Evolutionary conservation across 208 protist genomes (phyloP).

Genomic region (Naegleria gruberi): DNA sequence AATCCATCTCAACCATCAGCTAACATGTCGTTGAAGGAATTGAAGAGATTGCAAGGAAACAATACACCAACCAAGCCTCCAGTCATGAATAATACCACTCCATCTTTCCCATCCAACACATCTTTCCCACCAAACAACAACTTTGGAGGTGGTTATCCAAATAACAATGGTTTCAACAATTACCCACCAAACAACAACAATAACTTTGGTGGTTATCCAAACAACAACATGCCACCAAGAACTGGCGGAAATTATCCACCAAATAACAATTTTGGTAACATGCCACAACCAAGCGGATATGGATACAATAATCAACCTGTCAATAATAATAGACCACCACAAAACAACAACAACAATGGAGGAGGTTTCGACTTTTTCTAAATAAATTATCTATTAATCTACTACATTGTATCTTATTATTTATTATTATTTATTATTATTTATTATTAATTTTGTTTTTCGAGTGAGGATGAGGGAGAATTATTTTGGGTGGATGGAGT

Average conservation of each 20-base stretch:
- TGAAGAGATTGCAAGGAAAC: not conserved
- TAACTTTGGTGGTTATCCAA: not conserved
- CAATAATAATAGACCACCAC: not conserved
- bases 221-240: not conserved
- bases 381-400: not conserved
- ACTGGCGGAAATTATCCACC: not conserved
- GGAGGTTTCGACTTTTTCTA: not conserved
- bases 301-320: not conserved
- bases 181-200: not conserved
- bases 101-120: not conserved
- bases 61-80: not conserved
- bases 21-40: not conserved
- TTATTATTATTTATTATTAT: too few species aligned
- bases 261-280: not conserved
- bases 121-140: not conserved
- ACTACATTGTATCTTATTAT: too few species aligned
- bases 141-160: not conserved
- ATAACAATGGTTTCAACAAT: not conserved
- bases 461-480: not conserved
- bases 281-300: not conserved
- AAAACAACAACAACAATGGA: not conserved
- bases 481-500: not conserved
- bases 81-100: not conserved
- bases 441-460: not conserved
- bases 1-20: not conserved